phyloP scores from a whole-genome alignment of 805 yeast genomes.

The Hanseniaspora nectarophila region DNA sequence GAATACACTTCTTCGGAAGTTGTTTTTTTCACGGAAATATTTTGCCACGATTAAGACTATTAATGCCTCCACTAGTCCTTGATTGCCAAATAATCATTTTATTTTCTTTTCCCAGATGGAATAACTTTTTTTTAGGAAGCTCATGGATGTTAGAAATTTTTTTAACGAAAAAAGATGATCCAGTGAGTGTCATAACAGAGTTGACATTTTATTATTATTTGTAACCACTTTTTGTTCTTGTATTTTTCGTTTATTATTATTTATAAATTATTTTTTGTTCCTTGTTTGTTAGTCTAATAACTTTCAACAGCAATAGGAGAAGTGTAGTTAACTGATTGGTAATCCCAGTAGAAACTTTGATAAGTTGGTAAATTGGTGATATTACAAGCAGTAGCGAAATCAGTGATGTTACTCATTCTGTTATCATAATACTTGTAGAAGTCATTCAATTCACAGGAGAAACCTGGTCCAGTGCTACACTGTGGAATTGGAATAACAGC shows the following conservation, averaged over 20 bases:
- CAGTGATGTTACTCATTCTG: conserved; percentile 24
- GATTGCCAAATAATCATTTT: conserved; percentile 14
- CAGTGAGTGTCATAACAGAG: conserved; percentile 15
- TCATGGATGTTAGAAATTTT: conserved; percentile 12
- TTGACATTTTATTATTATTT: conserved; percentile 4
- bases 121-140: conserved; percentile 15
- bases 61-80: conserved; percentile 14
- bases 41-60: conserved; percentile 15
- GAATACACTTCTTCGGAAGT: conserved; percentile 9
- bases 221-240: background rate
- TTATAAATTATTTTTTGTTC: too few relatives aligned
- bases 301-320: conserved; percentile 15
- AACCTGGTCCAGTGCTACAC: conserved; percentile 46
- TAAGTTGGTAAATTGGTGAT: conserved; percentile 19
- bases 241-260: too few relatives aligned
- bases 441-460: conserved; percentile 33
- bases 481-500: conserved; percentile 41
- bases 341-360: conserved; percentile 22
- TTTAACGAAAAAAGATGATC: conserved; percentile 8
- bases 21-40: conserved; percentile 14
- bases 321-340: conserved; percentile 18
- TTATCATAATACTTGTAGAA: conserved; percentile 27
- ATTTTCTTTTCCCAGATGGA: conserved; percentile 13
- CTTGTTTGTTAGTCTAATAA: background rate
- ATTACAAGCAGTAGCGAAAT: conserved; percentile 29